Evolutionary conservation across 768 basidiomycete species (phyloP), one percentile per base, ranked within the genome.

Genomic region (Suillus subluteus): DNA sequence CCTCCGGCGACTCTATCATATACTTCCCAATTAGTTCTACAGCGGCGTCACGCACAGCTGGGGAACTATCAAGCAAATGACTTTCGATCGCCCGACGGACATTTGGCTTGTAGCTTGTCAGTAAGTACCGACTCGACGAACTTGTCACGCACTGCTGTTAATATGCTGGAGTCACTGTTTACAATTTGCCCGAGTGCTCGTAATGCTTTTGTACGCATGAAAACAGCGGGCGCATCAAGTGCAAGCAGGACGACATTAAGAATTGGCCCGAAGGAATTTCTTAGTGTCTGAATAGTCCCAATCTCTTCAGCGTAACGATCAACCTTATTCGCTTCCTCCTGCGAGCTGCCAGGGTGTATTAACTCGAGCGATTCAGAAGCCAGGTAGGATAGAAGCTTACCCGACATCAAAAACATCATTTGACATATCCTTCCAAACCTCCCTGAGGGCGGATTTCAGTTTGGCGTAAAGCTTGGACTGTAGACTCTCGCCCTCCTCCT

Each of bases 1-100:
- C 89, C 64, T 90, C 89, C 0, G 95, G 94, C 0, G 91, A 89
- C 67, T 95, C 91, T 43, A 96, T 87, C 82, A 99, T 90, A 73
- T 99, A 97, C 79, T 95, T 97, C n/a, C 98, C 98, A 65, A 99
- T 94, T 65, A 99, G 81, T 73, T 99, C 98, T 16, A 99, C 94
- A 6, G 97, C 96, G 6, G 96, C 95, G 75, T 99, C 98, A 13
- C 98, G 92, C 8, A 99, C 98, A 21, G 93, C 92, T 1, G 98
- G 91, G 1, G 98, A 99, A 69, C 86, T 91, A 71, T 99, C 98
- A 2, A 92, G 82, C 16, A 99, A 84, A 73, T 98, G 94, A 43
- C 88, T 89, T 77, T 98, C 95, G 69, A 99, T 94, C 2, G 93
- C 89, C 58, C 86, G 84, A 41, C 94, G 89, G 44, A 99, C 95